Evolutionary conservation across 441 rosid genomes (phyloP).

Genomic region (Corymbia citriodora): DNA sequence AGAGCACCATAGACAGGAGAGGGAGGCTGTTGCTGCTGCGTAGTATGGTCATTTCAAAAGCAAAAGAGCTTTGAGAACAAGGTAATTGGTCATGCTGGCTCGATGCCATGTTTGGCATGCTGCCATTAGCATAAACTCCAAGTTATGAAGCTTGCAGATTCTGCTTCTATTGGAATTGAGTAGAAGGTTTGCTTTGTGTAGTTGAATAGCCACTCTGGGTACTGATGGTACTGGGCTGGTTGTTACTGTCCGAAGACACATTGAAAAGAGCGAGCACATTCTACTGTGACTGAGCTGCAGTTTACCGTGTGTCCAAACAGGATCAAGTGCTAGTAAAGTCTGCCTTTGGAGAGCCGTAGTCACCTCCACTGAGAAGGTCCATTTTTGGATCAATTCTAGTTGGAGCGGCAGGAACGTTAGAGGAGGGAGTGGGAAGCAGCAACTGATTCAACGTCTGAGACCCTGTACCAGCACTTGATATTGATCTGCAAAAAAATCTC

Average conservation of each 20-base stretch:
- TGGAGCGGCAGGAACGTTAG: conserved; percentile 45
- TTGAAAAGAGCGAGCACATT: conserved; percentile 84
- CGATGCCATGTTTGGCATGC: conserved; percentile 40
- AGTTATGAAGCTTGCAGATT: conserved; percentile 45
- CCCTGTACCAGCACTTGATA: conserved; percentile 45
- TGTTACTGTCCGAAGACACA: conserved; percentile 60
- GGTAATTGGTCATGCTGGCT: conserved; percentile 56
- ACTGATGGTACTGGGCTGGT: conserved; percentile 37
- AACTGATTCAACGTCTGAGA: conserved; percentile 48
- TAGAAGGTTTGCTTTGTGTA: conserved; percentile 36
- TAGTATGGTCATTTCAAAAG: conserved; percentile 71
- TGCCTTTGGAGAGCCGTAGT: conserved; percentile 55
- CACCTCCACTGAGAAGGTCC: conserved; percentile 92
- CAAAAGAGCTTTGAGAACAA: conserved; percentile 41
- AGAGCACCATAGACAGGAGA: conserved; percentile 65
- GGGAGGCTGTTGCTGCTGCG: conserved; percentile 44
- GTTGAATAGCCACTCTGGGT: conserved; percentile 34
- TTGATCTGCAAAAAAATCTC: conserved; percentile 37
- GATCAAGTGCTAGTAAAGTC: conserved; percentile 73
- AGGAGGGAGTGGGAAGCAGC: conserved; percentile 74
- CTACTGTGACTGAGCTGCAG: conserved; percentile 54
- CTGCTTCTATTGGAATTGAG: conserved; percentile 63
- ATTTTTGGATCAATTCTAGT: conserved; percentile 49
- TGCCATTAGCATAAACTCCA: conserved; percentile 62
- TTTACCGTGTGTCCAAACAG: conserved; percentile 54